phyloP scores from a whole-genome alignment of 2,329 filamentous ascomycete species.

The Fusarium hainanense region DNA sequence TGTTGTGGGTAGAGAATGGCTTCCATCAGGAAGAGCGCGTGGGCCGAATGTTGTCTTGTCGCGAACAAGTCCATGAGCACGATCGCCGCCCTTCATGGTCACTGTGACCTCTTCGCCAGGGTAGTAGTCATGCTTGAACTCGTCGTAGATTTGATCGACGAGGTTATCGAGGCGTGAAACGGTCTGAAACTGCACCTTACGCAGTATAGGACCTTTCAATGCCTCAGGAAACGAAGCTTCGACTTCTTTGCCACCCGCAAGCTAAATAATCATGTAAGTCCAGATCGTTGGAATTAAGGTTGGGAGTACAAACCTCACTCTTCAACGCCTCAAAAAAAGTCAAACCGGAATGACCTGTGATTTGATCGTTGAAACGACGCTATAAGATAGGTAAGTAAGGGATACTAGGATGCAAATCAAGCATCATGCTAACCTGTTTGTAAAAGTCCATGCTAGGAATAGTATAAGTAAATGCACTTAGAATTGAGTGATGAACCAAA shows the following conservation, averaged over 20 bases:
- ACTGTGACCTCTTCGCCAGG: constrained; percentile 87
- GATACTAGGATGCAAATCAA: background rate
- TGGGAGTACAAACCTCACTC: constrained; percentile 77
- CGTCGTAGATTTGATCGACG: constrained; percentile 74
- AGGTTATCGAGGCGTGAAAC: constrained; percentile 88
- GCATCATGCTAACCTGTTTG: constrained; percentile 73
- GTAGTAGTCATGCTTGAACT: constrained; percentile 91
- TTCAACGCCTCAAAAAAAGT: constrained; percentile 93
- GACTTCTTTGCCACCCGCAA: constrained; percentile 85
- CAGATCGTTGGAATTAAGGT: background rate
- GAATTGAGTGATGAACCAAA: constrained; percentile 25
- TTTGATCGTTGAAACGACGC: constrained; percentile 94
- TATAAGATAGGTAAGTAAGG: constrained; percentile 51
- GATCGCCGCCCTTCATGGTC: constrained; percentile 74
- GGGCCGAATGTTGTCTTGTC: constrained; percentile 84
- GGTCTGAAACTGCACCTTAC: constrained; percentile 90
- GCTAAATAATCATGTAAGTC: constrained; percentile 57
- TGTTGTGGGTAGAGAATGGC: constrained; percentile 75
- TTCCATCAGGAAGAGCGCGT: constrained; percentile 71
- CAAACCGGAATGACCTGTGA: constrained; percentile 90
- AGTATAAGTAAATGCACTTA: constrained; percentile 26
- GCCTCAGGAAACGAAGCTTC: constrained; percentile 92
- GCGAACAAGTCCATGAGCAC: constrained; percentile 78
- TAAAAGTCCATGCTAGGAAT: constrained; percentile 85
- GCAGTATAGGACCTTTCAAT: constrained; percentile 88